Evolutionary conservation across 1,284 basidiomycete species (phyloP), one percentile per base, ranked within the genome.

Genomic region (Ceratobasidium sp.): DNA sequence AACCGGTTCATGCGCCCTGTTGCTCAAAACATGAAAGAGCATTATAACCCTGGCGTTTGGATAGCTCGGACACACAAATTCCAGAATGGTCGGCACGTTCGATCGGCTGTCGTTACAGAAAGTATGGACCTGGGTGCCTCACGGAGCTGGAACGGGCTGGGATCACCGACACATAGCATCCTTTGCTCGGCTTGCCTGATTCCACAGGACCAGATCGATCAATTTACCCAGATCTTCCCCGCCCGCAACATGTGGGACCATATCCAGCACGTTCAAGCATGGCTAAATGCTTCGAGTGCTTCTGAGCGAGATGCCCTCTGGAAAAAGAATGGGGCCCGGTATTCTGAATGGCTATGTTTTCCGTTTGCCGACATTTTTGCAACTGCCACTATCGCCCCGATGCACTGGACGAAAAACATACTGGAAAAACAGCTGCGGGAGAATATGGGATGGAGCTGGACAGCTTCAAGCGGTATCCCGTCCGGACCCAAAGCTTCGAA

Each of bases 1-100:
- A 84, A 85, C 73, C 81, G 81, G 46, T 81, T 82, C 69, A 65
- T 85, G 1, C n/a, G 51, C 25, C 82, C 81, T 2, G 51, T 86
- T 2, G 78, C 84, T 3, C 79, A 82, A 17, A 80, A 83, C 15
- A 78, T 85, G 7, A 44, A 80, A 0, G 64, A 75, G 11, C 79
- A 84, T 40, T 85, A 82, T 82, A 34, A 79, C n/a, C 66, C 76
- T 29, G 85, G 85, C 0, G 76, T 84, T 9, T 68, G 56, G 15
- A 81, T 82, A 40, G 76, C 80, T 22, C 25, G 40, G 1, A 66
- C 71, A 7, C 46, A 56, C 29, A 67, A 51, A 17, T 67, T 56
- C 32, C 62, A 59, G 13, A 29, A 29, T 11, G 71, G 71, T 11
- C 34, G 73, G 13, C 29, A 59, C 11, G 57, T 59, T 59, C 57